These are phyloP conservation scores for Eremomyces bilateralis DNA, from an alignment of 495 filamentous ascomycete genomes.

Conservation along the genomic window DNA sequence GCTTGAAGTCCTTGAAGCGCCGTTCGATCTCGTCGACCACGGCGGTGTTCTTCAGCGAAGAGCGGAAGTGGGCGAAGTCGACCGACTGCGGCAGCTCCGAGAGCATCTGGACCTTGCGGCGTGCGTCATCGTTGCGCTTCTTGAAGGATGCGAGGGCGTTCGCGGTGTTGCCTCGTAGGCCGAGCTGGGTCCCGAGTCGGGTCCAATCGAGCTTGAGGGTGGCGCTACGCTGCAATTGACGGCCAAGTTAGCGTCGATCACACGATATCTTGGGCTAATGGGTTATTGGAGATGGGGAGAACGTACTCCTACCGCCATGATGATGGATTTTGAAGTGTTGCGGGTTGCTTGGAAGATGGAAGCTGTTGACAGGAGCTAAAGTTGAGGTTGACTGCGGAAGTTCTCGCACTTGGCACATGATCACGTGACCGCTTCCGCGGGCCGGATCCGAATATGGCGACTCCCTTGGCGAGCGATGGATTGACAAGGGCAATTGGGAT, in stretches of 20 bases:
- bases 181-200: constrained; percentile 74
- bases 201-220: constrained; percentile 98
- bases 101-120: constrained; percentile 68
- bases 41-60: constrained; percentile 77
- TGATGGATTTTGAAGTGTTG: constrained; percentile 24
- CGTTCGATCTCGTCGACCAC: constrained; percentile 92
- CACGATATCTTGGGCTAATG: constrained; percentile 1
- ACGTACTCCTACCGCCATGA: constrained; percentile 83
- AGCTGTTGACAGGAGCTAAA: too few relatives aligned
- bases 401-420: too few relatives aligned
- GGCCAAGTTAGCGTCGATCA: constrained; percentile 6
- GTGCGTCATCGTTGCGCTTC: constrained; percentile 97
- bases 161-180: constrained; percentile 85
- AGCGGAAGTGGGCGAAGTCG: constrained; percentile 88
- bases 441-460: too few relatives aligned
- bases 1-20: constrained; percentile 75
- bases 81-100: constrained; percentile 57
- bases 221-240: constrained; percentile 61
- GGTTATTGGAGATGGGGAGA: constrained; percentile 10
- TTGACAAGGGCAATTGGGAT: too few relatives aligned
- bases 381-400: too few relatives aligned
- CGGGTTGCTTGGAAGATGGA: constrained; percentile 15
- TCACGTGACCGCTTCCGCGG: too few relatives aligned
- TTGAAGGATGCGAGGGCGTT: constrained; percentile 86
- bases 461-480: too few relatives aligned